Conservation (phyloP, 2,329 filamentous ascomycete genomes). For the Boeremia exigua region DNA sequence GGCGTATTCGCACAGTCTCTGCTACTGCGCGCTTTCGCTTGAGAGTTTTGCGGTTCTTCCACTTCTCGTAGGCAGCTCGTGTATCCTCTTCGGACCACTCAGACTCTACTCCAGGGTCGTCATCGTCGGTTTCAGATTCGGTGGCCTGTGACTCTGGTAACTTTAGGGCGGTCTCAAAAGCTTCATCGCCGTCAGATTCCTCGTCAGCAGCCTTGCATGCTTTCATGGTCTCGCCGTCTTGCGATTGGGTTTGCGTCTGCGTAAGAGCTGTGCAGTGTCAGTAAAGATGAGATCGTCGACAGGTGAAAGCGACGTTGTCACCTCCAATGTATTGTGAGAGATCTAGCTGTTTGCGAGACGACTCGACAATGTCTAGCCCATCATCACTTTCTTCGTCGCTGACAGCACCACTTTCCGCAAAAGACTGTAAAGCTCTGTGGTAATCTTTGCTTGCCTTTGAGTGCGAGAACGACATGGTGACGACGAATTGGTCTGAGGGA, state of each 20-base stretch:
- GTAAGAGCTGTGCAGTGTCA: conserved; percentile 32
- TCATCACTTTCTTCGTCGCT: conserved; percentile 46
- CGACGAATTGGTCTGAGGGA: not conserved
- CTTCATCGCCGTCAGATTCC: conserved; percentile 19
- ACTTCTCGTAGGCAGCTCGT: conserved; percentile 66
- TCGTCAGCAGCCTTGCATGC: not conserved
- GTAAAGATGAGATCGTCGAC: not conserved
- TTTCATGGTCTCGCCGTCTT: conserved; percentile 7
- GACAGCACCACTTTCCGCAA: conserved; percentile 34
- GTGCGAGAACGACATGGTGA: conserved; percentile 26
- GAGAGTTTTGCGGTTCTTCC: conserved; percentile 64
- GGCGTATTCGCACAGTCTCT: conserved; percentile 57
- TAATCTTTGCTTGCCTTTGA: conserved; percentile 20
- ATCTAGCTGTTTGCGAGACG: conserved; percentile 40
- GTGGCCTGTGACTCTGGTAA: not conserved
- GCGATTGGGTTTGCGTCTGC: conserved; percentile 34
- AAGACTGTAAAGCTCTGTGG: conserved; percentile 27
- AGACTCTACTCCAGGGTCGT: conserved; percentile 20
- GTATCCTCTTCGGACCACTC: conserved; percentile 60
- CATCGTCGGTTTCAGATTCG: conserved; percentile 19
- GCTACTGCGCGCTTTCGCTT: conserved; percentile 61
- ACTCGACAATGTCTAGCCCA: conserved; percentile 52
- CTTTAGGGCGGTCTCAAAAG: not conserved
- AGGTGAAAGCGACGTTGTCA: not conserved
- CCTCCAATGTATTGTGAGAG: conserved; percentile 45